Evolutionary conservation across 257 asterid species (phyloP), one percentile per base, ranked within the genome.

Genomic region (Solanum rostratum): DNA sequence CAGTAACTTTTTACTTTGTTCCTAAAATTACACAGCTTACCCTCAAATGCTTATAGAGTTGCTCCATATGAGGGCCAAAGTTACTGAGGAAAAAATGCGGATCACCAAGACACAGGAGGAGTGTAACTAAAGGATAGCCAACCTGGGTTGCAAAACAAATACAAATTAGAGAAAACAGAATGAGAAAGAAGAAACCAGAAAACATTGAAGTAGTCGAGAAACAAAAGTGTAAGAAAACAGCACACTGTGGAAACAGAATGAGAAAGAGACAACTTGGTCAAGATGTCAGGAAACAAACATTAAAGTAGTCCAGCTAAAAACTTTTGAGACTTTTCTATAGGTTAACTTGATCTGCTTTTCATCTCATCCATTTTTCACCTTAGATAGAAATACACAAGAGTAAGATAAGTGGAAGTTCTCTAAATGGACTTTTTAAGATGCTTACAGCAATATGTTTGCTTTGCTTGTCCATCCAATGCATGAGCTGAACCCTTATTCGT

Each of bases 51-150:
- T 95, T 97, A 96, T 97, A 94, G 83, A 97, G 87, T 87, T 94
- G 99, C 83, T 97, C 99, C 99, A 95, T 95, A 90, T 97, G 99
- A 81, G 96, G 69, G 85, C 98, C 98, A 88, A 97, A 95, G 88
- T 92, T 93, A 85, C 74, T 89, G 87, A 93, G 98, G 91, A 97
- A 97, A 88, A 90, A 88, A 89, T 84, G 91, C 79, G 97, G 97
- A 91, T 97, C 99, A 52, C 99, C 98, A 49, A 97, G 99, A 87
- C 99, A 97, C 27, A 97, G 93, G 81, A 97, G 98, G 90, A 97
- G 98, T 86, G 97, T 95, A 90, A 95, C 99, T 94, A 97, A 90
- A 84, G 99, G 99, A 86, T 93, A 95, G 83, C 98, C 99, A 83
- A 97, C 99, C 99, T 97, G 88, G 39, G 69, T 59, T 49, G 49